Percentiles rank a stretch among this genome's conserved stretches.
phyloP scores from a whole-genome alignment of 2,329 filamentous ascomycete genomes.

The Penicillium sp. region DNA sequence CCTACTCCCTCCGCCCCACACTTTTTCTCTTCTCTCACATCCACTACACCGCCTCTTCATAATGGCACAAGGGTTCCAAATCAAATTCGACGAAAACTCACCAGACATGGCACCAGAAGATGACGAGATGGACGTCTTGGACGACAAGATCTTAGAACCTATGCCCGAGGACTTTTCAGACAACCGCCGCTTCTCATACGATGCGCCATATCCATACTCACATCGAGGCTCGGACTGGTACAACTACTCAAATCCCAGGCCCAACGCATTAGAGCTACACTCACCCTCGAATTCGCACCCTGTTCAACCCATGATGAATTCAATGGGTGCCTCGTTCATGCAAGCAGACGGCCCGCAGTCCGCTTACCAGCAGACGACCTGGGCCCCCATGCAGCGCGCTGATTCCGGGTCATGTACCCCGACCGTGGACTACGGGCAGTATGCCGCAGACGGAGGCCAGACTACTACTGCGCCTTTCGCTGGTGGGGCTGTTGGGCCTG shows the following conservation, averaged over 20 bases:
- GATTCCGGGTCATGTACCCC: conserved; percentile 70
- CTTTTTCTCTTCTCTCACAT: conserved; percentile 2
- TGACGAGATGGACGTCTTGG: conserved; percentile 52
- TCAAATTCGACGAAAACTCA: conserved; percentile 45
- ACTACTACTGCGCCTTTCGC: conserved; percentile 43
- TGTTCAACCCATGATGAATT: conserved; percentile 48
- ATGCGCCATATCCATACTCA: conserved; percentile 50
- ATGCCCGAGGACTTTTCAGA: conserved; percentile 49
- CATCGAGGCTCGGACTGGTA: conserved; percentile 52
- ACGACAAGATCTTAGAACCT: conserved; percentile 51
- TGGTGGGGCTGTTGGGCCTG: conserved; percentile 42
- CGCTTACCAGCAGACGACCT: conserved; percentile 47
- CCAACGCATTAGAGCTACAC: conserved; percentile 37
- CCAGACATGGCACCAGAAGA: conserved; percentile 43
- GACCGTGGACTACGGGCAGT: conserved; percentile 66
- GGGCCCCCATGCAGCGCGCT: conserved; percentile 57
- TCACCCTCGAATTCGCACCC: conserved; percentile 44
- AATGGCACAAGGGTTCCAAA: conserved; percentile 47
- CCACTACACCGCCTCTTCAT: conserved; percentile 28
- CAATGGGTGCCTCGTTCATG: conserved; percentile 60
- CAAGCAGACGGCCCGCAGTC: conserved; percentile 52
- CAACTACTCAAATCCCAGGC: conserved; percentile 44
- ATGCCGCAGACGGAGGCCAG: conserved; percentile 51
- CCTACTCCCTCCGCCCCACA: conserved; percentile 10
- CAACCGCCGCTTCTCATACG: conserved; percentile 45